Evolutionary conservation across 1,284 basidiomycete genomes (phyloP).

Genomic region (Rhizoctonia solani): DNA sequence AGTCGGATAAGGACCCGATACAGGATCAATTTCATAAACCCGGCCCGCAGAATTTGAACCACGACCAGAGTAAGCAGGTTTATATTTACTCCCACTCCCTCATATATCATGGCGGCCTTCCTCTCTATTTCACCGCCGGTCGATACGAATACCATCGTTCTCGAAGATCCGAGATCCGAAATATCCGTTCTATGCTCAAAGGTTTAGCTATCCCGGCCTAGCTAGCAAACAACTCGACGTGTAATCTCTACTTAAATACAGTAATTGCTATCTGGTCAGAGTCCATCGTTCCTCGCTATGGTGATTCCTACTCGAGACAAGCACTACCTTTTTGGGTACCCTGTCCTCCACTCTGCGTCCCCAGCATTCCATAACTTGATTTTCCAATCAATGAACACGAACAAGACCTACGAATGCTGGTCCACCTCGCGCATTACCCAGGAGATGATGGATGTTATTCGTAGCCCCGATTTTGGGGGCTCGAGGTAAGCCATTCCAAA

Average conservation of each 20-base stretch:
- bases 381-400: constrained; percentile 42
- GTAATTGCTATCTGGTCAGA: no score
- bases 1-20: background rate
- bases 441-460: constrained; percentile 44
- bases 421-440: constrained; percentile 46
- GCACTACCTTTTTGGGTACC: constrained; percentile 43
- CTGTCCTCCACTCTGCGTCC: constrained; percentile 47
- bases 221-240: no score
- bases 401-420: constrained; percentile 44
- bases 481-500: constrained; percentile 31
- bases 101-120: no score
- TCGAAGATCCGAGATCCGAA: constrained; percentile 33
- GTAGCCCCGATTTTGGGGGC: constrained; percentile 45
- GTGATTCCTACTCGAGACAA: constrained; percentile 10
- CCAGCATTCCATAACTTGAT: constrained; percentile 47
- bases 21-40: background rate
- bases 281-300: background rate
- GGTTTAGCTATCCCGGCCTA: background rate
- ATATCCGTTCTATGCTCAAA: constrained; percentile 9
- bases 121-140: constrained; percentile 20
- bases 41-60: background rate
- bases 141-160: background rate
- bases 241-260: background rate
- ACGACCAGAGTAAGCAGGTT: no score
- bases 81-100: no score